Percentiles rank a stretch among this genome's conserved stretches.
Conservation (phyloP, 2,329 filamentous ascomycete genomes). For the Fusarium domesticum region DNA sequence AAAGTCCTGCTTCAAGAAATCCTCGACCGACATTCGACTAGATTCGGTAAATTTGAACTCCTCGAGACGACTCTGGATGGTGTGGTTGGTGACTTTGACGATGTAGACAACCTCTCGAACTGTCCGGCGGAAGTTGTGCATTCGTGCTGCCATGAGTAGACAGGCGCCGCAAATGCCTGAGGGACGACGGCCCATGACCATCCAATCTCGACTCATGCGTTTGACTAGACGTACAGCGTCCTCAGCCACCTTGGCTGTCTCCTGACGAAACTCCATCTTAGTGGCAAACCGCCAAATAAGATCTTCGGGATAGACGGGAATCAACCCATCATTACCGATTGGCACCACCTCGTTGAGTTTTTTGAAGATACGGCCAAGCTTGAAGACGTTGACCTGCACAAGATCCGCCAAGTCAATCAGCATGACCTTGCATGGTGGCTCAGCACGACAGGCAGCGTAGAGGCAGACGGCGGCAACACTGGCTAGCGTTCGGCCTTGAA, state of each 20-base stretch:
- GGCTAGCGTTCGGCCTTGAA: constrained; percentile 79
- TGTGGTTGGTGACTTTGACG: constrained; percentile 92
- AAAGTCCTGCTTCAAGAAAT: constrained; percentile 72
- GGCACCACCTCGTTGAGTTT: constrained; percentile 70
- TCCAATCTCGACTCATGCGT: constrained; percentile 97
- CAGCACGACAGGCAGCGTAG: constrained; percentile 81
- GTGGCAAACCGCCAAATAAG: constrained; percentile 88
- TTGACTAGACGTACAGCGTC: constrained; percentile 85
- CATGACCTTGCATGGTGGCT: constrained; percentile 79
- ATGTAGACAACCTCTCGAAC: constrained; percentile 96
- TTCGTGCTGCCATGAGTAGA: constrained; percentile 88
- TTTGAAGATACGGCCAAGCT: constrained; percentile 87
- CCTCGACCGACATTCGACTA: constrained; percentile 79
- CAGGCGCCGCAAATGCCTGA: constrained; percentile 94
- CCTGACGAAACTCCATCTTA: constrained; percentile 84
- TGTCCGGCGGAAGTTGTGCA: constrained; percentile 96
- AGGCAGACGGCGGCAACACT: constrained; percentile 88
- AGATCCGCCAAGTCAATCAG: constrained; percentile 94
- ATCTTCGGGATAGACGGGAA: constrained; percentile 79
- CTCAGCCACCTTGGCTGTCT: constrained; percentile 78
- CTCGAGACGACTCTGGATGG: constrained; percentile 84
- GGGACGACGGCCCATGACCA: constrained; percentile 88
- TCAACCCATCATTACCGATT: constrained; percentile 61
- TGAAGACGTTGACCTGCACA: constrained; percentile 81
- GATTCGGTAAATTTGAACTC: constrained; percentile 89